Evolutionary conservation across 345 rosid genomes (phyloP).

Genomic region (Orychophragmus violaceus): DNA sequence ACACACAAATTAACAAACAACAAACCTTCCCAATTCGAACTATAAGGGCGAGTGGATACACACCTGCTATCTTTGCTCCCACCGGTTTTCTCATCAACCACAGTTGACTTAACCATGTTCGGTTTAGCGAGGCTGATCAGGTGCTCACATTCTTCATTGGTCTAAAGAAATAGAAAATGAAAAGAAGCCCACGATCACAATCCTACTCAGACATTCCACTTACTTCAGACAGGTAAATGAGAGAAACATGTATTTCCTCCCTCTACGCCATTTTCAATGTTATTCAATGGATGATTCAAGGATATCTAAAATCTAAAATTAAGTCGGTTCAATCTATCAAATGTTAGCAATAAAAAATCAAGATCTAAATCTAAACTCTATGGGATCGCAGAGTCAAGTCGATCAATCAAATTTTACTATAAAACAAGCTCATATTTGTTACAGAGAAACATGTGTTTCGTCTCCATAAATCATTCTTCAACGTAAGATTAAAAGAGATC

Average conservation of each 20-base stretch:
- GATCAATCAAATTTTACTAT: too few species aligned
- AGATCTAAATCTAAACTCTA: background rate
- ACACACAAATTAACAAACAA: background rate
- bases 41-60: background rate
- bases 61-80: constrained; percentile 91
- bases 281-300: background rate
- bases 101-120: constrained; percentile 78
- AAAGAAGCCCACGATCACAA: background rate
- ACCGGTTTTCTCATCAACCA: constrained; percentile 83
- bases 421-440: too few species aligned
- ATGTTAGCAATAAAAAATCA: background rate
- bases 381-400: background rate
- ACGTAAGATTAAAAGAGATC: too few species aligned
- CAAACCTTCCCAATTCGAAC: background rate
- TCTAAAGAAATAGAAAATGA: constrained; percentile 34
- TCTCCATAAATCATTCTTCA: too few species aligned
- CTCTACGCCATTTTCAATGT: background rate
- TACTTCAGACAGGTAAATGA: background rate
- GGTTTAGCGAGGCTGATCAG: constrained; percentile 75
- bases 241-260: background rate
- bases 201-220: background rate
- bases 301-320: background rate
- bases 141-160: constrained; percentile 74
- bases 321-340: background rate
- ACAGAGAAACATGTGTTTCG: too few species aligned